Conservation (phyloP, 345 rosid genomes). For the Hypericum perforatum region DNA sequence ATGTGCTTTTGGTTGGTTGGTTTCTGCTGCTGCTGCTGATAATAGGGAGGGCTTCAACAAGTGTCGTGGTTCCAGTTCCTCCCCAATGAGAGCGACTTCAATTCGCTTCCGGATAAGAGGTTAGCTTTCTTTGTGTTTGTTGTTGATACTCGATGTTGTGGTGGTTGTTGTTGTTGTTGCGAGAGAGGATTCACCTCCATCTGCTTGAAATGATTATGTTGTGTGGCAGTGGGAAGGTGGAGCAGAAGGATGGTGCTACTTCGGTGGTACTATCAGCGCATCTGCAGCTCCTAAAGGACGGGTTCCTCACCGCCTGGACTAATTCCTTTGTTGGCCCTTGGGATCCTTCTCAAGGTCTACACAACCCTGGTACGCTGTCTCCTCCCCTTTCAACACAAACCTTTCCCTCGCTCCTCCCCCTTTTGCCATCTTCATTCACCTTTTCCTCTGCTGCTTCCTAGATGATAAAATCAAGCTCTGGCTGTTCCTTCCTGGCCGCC, state of each 20-base stretch:
- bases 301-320: slow-evolving; percentile 87
- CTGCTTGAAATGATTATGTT: slow-evolving; percentile 17
- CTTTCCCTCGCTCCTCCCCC: too few relatives aligned
- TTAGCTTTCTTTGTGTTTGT: slow-evolving; percentile 14
- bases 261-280: slow-evolving; percentile 84
- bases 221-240: slow-evolving; percentile 50
- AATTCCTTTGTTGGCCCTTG: slow-evolving; percentile 99
- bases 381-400: too few relatives aligned
- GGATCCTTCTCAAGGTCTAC: slow-evolving; percentile 99
- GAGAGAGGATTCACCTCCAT: background rate
- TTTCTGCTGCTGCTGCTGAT: too few relatives aligned
- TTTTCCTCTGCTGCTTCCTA: slow-evolving; percentile 6
- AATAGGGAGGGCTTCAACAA: slow-evolving; percentile 73
- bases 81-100: slow-evolving; percentile 75
- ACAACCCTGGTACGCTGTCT: slow-evolving; percentile 66
- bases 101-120: slow-evolving; percentile 64
- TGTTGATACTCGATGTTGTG: background rate
- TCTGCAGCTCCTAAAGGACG: slow-evolving; percentile 75
- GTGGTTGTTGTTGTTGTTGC: background rate
- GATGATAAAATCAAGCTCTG: slow-evolving; percentile 99
- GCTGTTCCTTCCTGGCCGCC: slow-evolving; percentile 90
- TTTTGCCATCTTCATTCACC: background rate
- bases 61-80: slow-evolving; percentile 97
- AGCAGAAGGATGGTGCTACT: slow-evolving; percentile 77
- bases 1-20: too few relatives aligned